These are phyloP conservation scores for Diaporthe sp. DNA, from an alignment of 2,329 filamentous ascomycete species.

Conservation along the genomic window DNA sequence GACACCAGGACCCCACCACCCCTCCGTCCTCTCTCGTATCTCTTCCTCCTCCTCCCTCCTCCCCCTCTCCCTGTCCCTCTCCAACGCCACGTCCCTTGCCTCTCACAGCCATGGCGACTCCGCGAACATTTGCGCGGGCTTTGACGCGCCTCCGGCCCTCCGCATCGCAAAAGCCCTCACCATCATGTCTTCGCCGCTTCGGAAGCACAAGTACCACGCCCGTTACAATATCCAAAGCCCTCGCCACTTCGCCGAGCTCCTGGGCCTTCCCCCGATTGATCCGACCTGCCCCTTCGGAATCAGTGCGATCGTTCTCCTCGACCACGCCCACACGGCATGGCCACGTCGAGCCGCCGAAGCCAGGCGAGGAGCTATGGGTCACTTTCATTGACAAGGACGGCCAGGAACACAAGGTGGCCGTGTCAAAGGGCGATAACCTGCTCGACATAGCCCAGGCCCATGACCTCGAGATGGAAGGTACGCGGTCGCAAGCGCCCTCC, in stretches of 20 bases:
- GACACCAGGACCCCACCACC: neutral
- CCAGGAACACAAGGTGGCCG: conserved; percentile 80
- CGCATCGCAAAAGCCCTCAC: conserved; percentile 19
- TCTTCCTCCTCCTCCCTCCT: neutral
- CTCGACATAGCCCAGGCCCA: conserved; percentile 95
- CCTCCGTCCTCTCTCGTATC: too few species aligned
- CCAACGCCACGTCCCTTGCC: too few species aligned
- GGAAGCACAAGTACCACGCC: conserved; percentile 1
- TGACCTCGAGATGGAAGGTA: conserved; percentile 96
- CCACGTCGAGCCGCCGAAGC: conserved; percentile 85
- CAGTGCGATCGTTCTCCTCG: conserved; percentile 66
- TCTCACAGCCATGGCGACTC: conserved; percentile 21
- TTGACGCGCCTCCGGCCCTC: conserved; percentile 13
- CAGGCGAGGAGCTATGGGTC: conserved; percentile 93
- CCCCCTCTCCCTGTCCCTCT: neutral
- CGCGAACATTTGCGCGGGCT: conserved; percentile 23
- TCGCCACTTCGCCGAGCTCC: conserved; percentile 19
- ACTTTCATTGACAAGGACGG: conserved; percentile 96
- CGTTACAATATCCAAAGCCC: conserved; percentile 6
- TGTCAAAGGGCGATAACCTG: conserved; percentile 90
- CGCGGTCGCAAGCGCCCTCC: conserved; percentile 37
- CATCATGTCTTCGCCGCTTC: conserved; percentile 22
- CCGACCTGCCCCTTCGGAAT: neutral
- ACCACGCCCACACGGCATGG: conserved; percentile 76
- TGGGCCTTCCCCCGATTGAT: neutral